Evolutionary conservation across 192 early-diverging fungal genomes (phyloP), one percentile per base, ranked within the genome.

Genomic region (Hyaloraphidium curvatum): DNA sequence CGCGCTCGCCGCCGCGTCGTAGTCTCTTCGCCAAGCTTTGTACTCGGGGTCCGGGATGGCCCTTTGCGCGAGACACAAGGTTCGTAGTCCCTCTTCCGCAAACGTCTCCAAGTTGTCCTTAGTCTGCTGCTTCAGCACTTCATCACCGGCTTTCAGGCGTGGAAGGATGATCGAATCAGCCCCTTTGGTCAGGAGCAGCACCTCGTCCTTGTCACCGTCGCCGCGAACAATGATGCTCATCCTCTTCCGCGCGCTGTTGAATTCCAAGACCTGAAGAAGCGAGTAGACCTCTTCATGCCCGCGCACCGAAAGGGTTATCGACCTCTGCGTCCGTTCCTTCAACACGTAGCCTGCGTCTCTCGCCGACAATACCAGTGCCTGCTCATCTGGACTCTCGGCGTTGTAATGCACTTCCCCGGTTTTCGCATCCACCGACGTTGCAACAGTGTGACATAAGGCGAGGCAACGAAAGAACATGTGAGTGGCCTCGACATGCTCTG

Each of bases 101-200:
- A 51, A 55, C 19, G 27, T 23, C 31, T 28, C 33, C 11, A 55
- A 17, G 14, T 40, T 7, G 17, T 19, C 43, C 7, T 48, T 5
- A 11, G 43, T 48, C 7, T 14, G 19, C 43, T 9, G 23, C 43
- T 9, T 22, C 11, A 13, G 35, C 17, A 17, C 17, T 11, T 11
- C 11, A 37, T 37, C 17, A 17, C 17, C 43, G 17, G 25, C 25
- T 9, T 48, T 37, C 25, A 48, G 17, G 25, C 43, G 25, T 25
- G 5, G 43, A 39, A 84, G 81, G 48, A 95, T 92, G 31, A 95
- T 79, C 58, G 84, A 90, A 56, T 98, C 94, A 16, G 94, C 94
- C 19, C 94, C 94, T 64, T 98, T 98, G 52, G 78, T 79, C 40
- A 86, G 78, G 48, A 98, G 51, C 13, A 70, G 64, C 69, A 59